phyloP scores from a whole-genome alignment of 78 protist genomes.

The Monosiga brevicollis region DNA sequence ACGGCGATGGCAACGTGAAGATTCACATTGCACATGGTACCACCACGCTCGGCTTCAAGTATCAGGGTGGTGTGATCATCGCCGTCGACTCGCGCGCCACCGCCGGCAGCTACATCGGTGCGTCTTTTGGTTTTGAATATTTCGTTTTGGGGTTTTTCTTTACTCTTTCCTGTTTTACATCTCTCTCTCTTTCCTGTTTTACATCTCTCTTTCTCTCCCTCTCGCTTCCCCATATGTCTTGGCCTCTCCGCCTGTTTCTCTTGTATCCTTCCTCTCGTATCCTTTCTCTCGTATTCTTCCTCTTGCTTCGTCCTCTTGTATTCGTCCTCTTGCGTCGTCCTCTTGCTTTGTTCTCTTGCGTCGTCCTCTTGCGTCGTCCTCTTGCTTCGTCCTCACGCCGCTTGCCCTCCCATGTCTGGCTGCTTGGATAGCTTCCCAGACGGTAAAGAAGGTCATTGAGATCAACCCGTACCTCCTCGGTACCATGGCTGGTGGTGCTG shows the following conservation, averaged over 20 bases:
- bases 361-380: not conserved
- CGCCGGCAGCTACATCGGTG: conserved; percentile 85
- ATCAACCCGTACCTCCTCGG: conserved; percentile 95
- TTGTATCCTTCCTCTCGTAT: not conserved
- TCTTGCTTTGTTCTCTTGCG: not conserved
- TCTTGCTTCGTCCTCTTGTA: not conserved
- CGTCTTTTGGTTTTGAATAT: not conserved
- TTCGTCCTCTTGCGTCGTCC: not conserved
- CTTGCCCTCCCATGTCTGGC: not conserved
- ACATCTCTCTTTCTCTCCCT: too few relatives aligned
- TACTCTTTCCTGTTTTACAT: not conserved
- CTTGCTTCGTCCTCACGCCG: too few relatives aligned
- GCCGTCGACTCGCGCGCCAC: conserved; percentile 98
- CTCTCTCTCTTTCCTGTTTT: not conserved
- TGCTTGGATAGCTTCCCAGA: conserved; percentile 78
- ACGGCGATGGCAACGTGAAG: not conserved
- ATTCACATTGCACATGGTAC: conserved; percentile 92
- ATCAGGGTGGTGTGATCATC: conserved; percentile 78
- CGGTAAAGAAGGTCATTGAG: conserved; percentile 96
- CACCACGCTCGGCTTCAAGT: conserved; percentile 95
- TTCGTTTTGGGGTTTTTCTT: not conserved
- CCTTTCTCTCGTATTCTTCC: too few relatives aligned
- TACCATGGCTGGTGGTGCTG: conserved; percentile 99
- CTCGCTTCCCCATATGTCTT: not conserved
- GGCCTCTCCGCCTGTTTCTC: not conserved